Conservation (phyloP, 148 eudicot species). For the Cornus controversa region DNA sequence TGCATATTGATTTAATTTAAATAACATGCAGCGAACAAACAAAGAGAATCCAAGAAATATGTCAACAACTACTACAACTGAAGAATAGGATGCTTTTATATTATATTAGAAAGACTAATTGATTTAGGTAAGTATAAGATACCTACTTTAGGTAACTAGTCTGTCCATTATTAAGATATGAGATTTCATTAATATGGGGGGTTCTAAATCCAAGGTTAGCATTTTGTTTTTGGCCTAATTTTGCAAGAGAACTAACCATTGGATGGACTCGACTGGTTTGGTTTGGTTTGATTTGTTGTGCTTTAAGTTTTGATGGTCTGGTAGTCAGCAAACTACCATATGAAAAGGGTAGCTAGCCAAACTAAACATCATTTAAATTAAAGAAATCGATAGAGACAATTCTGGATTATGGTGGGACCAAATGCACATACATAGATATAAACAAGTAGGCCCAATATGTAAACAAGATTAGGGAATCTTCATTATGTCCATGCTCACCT, state of each 20-base stretch:
- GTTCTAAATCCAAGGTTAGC: neutral
- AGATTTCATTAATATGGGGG: neutral
- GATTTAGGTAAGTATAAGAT: conserved; percentile 18
- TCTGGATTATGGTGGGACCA: conserved; percentile 9
- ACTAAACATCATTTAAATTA: neutral
- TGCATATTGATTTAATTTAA: neutral
- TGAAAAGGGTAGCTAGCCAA: neutral
- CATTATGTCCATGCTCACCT: neutral
- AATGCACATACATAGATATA: neutral
- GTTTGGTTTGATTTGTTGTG: too few species aligned
- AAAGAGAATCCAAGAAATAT: conserved; percentile 26
- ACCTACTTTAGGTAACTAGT: conserved; percentile 1
- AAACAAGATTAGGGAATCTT: conserved; percentile 2
- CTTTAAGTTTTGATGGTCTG: neutral
- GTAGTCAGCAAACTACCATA: neutral
- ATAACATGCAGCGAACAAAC: conserved; percentile 1
- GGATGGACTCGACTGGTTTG: neutral
- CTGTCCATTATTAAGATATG: neutral
- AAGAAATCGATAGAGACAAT: neutral
- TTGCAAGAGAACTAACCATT: too few species aligned
- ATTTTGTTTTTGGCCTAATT: neutral
- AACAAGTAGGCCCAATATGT: conserved; percentile 6
- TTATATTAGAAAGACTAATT: conserved; percentile 11
- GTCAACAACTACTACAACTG: conserved; percentile 8
- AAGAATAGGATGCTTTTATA: neutral